Evolutionary conservation across 306 rosid species (phyloP).

Genomic region (Luffa acutangula): DNA sequence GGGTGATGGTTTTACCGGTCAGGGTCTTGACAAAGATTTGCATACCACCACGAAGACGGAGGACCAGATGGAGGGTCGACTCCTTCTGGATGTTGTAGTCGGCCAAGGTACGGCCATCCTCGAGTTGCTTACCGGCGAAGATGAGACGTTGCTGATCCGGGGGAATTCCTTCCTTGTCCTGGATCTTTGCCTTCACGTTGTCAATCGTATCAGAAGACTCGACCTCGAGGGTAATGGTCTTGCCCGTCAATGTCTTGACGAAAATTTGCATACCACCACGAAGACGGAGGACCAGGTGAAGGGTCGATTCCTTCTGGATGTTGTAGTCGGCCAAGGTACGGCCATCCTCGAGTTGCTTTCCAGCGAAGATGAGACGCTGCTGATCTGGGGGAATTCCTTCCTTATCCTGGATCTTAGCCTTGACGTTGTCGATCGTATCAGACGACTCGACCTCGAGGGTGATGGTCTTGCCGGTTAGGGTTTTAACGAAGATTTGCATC

Average conservation of each 20-base stretch:
- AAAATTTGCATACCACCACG: slow-evolving; percentile 14
- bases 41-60: slow-evolving; percentile 21
- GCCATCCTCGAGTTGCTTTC: slow-evolving; percentile 16
- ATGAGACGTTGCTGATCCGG: background rate
- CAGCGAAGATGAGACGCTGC: background rate
- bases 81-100: slow-evolving; percentile 3
- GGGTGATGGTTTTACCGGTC: background rate
- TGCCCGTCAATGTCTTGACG: slow-evolving; percentile 17
- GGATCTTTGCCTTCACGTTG: background rate
- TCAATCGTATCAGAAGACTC: background rate
- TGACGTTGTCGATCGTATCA: background rate
- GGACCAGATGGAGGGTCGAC: slow-evolving; percentile 23
- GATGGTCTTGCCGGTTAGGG: slow-evolving; percentile 16
- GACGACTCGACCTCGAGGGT: slow-evolving; percentile 37
- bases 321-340: slow-evolving; percentile 8
- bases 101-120: slow-evolving; percentile 28
- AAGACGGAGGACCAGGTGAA: slow-evolving; percentile 8
- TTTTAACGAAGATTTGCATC: slow-evolving; percentile 37
- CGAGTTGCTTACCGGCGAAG: slow-evolving; percentile 33
- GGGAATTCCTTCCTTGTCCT: background rate
- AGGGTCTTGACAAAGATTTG: slow-evolving; percentile 4
- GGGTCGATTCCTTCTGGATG: slow-evolving; percentile 6
- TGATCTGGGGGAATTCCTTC: background rate
- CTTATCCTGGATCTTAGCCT: slow-evolving; percentile 1
- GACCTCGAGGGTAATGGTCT: background rate